Evolutionary conservation across 2,329 filamentous ascomycete species (phyloP).

Genomic region (Cercospora canescens): DNA sequence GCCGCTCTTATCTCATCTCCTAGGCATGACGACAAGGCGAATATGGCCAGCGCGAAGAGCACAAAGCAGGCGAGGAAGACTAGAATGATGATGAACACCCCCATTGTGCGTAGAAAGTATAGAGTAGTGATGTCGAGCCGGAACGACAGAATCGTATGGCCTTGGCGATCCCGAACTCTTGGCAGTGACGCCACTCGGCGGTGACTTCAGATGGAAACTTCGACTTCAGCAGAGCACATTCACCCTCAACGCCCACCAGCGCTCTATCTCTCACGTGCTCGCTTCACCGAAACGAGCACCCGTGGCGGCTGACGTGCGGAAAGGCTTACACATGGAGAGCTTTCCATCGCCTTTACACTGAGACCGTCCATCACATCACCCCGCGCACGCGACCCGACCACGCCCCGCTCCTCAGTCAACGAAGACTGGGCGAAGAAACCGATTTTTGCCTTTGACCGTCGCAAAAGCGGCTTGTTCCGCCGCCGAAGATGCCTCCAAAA

Average conservation of each 20-base stretch:
- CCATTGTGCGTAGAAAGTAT: conserved; percentile 18
- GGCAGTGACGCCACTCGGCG: conserved; percentile 8
- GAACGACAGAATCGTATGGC: not conserved
- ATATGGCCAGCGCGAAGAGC: conserved; percentile 43
- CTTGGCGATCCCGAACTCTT: conserved; percentile 6
- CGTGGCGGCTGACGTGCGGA: conserved; percentile 17
- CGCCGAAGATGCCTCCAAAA: conserved; percentile 71
- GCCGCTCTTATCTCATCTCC: conserved; percentile 53
- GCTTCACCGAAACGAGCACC: conserved; percentile 9
- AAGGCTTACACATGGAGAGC: conserved; percentile 34
- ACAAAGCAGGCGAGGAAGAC: conserved; percentile 27
- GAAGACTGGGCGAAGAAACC: conserved; percentile 15
- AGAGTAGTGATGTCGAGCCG: not conserved
- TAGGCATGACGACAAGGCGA: conserved; percentile 57
- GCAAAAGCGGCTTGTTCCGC: conserved; percentile 4
- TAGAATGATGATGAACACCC: conserved; percentile 23
- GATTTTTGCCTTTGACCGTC: not conserved
- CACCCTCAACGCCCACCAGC: not conserved
- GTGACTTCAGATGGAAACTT: conserved; percentile 7
- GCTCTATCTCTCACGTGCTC: not conserved
- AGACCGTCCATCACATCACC: conserved; percentile 14
- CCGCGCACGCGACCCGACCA: conserved; percentile 2
- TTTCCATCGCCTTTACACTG: conserved; percentile 35
- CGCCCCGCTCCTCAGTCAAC: conserved; percentile 10
- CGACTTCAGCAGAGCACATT: not conserved